Percentiles rank a stretch among this genome's conserved stretches.
Evolutionary conservation across 2,329 filamentous ascomycete species (phyloP).

Genomic region (Aureobasidium sp.): DNA sequence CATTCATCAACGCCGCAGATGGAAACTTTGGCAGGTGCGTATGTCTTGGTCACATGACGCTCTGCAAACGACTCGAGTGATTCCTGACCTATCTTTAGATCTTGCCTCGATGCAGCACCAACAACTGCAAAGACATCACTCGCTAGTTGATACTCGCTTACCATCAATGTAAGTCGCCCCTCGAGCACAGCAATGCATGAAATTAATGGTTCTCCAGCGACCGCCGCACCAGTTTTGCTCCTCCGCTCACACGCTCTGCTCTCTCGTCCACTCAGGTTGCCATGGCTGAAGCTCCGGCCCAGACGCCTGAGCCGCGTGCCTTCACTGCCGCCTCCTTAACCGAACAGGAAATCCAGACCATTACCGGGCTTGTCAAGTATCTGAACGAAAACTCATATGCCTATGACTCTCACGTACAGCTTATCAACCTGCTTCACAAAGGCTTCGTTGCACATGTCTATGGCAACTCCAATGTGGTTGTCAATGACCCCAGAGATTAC

Average conservation of each 20-base stretch:
- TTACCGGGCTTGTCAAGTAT: slow-evolving; percentile 38
- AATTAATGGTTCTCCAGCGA: background rate
- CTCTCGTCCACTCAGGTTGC: slow-evolving; percentile 39
- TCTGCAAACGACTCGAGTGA: background rate
- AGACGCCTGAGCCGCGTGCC: slow-evolving; percentile 36
- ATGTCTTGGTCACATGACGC: slow-evolving; percentile 5
- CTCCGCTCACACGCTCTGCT: slow-evolving; percentile 34
- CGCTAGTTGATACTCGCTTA: slow-evolving; percentile 6
- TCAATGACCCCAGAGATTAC: slow-evolving; percentile 34
- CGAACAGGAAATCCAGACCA: slow-evolving; percentile 36
- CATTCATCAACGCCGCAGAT: slow-evolving; percentile 41
- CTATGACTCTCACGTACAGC: slow-evolving; percentile 42
- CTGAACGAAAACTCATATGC: slow-evolving; percentile 43
- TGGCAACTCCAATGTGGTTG: slow-evolving; percentile 18
- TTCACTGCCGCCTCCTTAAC: slow-evolving; percentile 39
- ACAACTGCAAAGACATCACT: slow-evolving; percentile 30
- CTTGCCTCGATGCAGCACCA: slow-evolving; percentile 43
- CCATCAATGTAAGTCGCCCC: slow-evolving; percentile 14
- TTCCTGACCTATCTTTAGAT: slow-evolving; percentile 29
- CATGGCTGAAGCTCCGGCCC: slow-evolving; percentile 42
- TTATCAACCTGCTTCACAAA: slow-evolving; percentile 43
- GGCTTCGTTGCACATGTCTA: slow-evolving; percentile 39
- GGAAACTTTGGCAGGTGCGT: slow-evolving; percentile 42
- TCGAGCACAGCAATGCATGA: slow-evolving; percentile 13
- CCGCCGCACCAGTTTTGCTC: slow-evolving; percentile 24